Evolutionary conservation across 768 basidiomycete genomes (phyloP), one percentile per base, ranked within the genome.

Genomic region (Tricholoma furcatifolium): DNA sequence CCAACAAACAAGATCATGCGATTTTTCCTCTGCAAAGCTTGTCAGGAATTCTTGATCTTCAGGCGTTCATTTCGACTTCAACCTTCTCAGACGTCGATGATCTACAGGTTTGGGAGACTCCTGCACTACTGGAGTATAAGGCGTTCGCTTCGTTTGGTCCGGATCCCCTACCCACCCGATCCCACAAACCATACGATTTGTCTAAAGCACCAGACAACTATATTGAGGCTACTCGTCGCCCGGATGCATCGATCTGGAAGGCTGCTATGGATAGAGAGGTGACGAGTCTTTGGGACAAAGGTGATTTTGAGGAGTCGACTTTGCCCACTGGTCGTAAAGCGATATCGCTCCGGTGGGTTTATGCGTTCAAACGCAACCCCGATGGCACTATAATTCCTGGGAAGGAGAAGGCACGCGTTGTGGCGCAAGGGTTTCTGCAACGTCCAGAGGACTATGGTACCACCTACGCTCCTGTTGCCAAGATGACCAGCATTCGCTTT

Each of bases 291-390:
- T 4, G 40, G 0, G 50, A 60, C 2, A 56, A 20, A 36, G 61
- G 62, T 1, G 67, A 72, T 0, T 74, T 71, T 53, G 60, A 65
- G 31, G 57, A 54, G 0, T 53, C 58, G 0, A 18, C 34, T 1
- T 53, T 67, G 0, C 73, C 71, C 1, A 17, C 27, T n/a, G 69
- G 61, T 20, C 55, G 57, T 0, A 67, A 64, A 24, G 54, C 67
- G 0, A 67, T n/a, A n/a, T n/a, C n/a, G n/a, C n/a, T n/a, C n/a
- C n/a, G n/a, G n/a, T n/a, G n/a, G n/a, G n/a, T n/a, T 78, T 74
- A 62, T 51, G 62, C 58, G 1, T 57, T 66, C 45, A 82, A 82
- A 60, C 58, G 54, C 27, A 61, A 78, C 50, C 50, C 64, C 1
- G 53, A 71, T 32, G 76, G 75, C 6, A 51, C 58, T 0, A 67